Conservation (phyloP, 202 grass and related monocot species). For the Brachypodium distachyon region DNA sequence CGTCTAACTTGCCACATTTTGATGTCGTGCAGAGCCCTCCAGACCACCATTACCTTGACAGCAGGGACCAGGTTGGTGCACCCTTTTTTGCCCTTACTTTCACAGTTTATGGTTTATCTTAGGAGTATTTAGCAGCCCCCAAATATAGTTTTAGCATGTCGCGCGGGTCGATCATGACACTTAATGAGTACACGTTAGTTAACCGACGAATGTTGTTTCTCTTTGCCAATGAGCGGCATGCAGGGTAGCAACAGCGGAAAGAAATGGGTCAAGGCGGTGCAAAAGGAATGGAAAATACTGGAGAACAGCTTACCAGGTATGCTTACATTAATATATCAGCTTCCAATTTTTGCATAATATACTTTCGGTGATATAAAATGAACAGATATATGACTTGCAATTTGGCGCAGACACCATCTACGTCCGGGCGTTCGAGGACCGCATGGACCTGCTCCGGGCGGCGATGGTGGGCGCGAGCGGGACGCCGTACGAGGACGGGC, state of each 20-base stretch:
- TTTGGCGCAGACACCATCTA: too few species aligned
- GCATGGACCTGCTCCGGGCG: not conserved
- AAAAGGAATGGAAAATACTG: not conserved
- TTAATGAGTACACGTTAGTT: too few species aligned
- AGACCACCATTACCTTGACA: not conserved
- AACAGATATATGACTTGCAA: too few species aligned
- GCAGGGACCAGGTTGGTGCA: not conserved
- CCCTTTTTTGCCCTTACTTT: not conserved
- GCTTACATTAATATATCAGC: too few species aligned
- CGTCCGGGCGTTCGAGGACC: too few species aligned
- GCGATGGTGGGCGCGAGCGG: conserved; percentile 41
- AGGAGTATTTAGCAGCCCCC: too few species aligned
- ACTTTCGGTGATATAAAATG: too few species aligned
- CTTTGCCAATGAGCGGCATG: too few species aligned
- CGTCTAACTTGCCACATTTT: not conserved
- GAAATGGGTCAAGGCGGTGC: not conserved
- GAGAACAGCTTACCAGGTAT: not conserved
- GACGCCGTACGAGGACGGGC: conserved; percentile 49
- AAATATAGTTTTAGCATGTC: too few species aligned
- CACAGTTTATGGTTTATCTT: not conserved
- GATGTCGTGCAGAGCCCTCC: not conserved
- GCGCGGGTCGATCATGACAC: too few species aligned
- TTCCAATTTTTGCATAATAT: too few species aligned
- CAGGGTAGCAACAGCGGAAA: not conserved
- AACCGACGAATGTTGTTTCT: too few species aligned